Conservation (phyloP, 495 filamentous ascomycete species). For the Aspergillus affinis region DNA sequence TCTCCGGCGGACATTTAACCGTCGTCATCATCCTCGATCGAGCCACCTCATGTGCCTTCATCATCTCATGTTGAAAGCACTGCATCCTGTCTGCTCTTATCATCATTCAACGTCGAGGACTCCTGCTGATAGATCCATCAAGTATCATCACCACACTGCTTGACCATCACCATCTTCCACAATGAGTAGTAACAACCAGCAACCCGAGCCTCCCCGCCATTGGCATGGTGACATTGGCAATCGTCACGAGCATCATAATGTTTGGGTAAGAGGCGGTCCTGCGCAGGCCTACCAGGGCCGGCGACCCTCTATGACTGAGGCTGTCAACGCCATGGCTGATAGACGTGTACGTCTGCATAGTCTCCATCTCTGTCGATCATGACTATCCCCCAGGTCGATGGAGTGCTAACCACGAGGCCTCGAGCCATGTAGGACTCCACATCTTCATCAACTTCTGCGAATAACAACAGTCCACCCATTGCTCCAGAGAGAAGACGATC, state of each 20-base stretch:
- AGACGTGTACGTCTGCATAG: conserved; percentile 22
- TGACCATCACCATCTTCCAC: neutral
- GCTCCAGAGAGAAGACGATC: conserved; percentile 34
- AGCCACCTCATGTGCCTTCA: neutral
- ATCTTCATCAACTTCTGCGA: conserved; percentile 18
- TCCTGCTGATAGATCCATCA: neutral
- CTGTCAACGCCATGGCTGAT: conserved; percentile 19
- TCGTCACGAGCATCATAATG: conserved; percentile 44
- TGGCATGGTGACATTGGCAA: conserved; percentile 43
- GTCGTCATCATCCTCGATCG: neutral
- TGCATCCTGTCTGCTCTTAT: no score
- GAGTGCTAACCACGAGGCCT: conserved; percentile 1
- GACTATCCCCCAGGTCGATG: neutral
- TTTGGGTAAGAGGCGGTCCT: conserved; percentile 43
- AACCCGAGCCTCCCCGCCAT: conserved; percentile 30
- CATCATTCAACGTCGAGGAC: neutral
- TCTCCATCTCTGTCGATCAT: conserved; percentile 6
- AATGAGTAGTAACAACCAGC: conserved; percentile 29
- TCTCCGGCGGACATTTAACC: neutral
- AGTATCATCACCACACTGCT: neutral
- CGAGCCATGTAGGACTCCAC: conserved; percentile 13
- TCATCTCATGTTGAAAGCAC: neutral
- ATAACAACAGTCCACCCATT: conserved; percentile 11
- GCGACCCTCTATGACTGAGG: conserved; percentile 26
- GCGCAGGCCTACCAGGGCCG: conserved; percentile 24